Conservation (phyloP, 345 rosid genomes). For the Boechera stricta region DNA sequence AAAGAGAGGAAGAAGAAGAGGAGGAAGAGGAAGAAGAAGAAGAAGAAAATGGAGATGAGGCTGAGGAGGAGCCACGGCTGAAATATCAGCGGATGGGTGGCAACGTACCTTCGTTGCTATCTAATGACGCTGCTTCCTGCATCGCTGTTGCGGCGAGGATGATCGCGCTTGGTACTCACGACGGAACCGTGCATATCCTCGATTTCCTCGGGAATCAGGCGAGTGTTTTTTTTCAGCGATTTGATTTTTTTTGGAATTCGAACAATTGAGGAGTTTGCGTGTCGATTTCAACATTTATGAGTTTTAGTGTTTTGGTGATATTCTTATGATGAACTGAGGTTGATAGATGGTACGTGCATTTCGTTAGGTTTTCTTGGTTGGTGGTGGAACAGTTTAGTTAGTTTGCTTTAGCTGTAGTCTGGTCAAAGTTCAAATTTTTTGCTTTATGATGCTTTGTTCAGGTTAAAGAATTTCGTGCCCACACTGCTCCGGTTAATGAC, state of each 20-base stretch:
- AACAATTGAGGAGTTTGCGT: not conserved
- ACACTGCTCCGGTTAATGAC: slow-evolving; percentile 90
- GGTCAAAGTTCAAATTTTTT: not conserved
- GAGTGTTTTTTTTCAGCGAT: not conserved
- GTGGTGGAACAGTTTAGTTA: slow-evolving; percentile 11
- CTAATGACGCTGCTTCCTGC: slow-evolving; percentile 92
- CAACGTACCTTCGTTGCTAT: slow-evolving; percentile 80
- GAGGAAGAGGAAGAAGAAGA: slow-evolving; percentile 68
- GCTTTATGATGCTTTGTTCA: slow-evolving; percentile 41
- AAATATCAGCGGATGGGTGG: slow-evolving; percentile 99
- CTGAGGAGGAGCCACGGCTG: slow-evolving; percentile 90
- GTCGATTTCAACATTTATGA: slow-evolving; percentile 1
- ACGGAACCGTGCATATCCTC: slow-evolving; percentile 87
- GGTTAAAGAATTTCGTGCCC: slow-evolving; percentile 85
- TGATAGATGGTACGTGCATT: slow-evolving; percentile 10
- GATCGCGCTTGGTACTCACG: slow-evolving; percentile 97
- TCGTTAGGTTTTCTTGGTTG: not conserved
- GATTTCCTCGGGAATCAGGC: slow-evolving; percentile 98
- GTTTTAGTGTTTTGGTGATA: not conserved
- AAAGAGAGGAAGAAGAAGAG: slow-evolving; percentile 61
- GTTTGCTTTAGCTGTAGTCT: slow-evolving; percentile 25
- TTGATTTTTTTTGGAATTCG: not conserved
- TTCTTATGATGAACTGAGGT: not conserved
- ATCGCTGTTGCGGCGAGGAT: slow-evolving; percentile 92
- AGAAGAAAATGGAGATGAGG: slow-evolving; percentile 67